phyloP scores from a whole-genome alignment of 2,329 filamentous ascomycete species.

The Monosporascus sp. region DNA sequence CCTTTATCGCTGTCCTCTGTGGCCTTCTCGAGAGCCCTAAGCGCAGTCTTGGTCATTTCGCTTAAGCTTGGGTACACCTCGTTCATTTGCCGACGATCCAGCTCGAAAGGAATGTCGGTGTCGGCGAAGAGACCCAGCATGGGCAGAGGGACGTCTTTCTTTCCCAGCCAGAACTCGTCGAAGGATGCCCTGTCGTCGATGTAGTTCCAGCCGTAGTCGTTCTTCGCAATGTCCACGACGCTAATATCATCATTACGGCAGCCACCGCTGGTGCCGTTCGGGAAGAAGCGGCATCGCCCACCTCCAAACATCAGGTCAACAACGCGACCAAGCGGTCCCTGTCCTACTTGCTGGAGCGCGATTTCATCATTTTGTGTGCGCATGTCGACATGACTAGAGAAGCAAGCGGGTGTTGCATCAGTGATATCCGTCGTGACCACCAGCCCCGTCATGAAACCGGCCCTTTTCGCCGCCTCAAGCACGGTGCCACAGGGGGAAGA shows the following conservation, averaged over 20 bases:
- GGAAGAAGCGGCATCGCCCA: constrained; percentile 86
- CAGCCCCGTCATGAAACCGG: constrained; percentile 86
- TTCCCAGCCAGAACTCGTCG: constrained; percentile 64
- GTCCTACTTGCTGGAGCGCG: constrained; percentile 84
- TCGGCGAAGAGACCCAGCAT: constrained; percentile 80
- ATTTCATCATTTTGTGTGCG: constrained; percentile 84
- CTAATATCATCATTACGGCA: constrained; percentile 78
- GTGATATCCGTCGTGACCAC: constrained; percentile 94
- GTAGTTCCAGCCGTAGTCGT: constrained; percentile 76
- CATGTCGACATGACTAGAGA: constrained; percentile 79
- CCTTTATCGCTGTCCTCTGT: constrained; percentile 82
- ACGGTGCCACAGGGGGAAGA: constrained; percentile 84
- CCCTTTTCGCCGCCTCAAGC: constrained; percentile 86
- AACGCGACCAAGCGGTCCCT: constrained; percentile 77
- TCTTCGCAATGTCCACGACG: constrained; percentile 65
- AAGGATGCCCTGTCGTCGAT: constrained; percentile 68
- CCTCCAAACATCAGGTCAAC: constrained; percentile 93
- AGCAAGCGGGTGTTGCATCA: constrained; percentile 93
- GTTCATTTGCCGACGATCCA: constrained; percentile 76
- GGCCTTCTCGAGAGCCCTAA: constrained; percentile 73
- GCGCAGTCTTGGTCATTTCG: constrained; percentile 83
- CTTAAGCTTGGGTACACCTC: constrained; percentile 82
- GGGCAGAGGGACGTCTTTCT: constrained; percentile 64
- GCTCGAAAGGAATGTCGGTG: constrained; percentile 83
- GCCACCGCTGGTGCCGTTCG: constrained; percentile 73